Evolutionary conservation across 169 alveolate genomes (phyloP).

Genomic region (Cyclospora cayetanensis): DNA sequence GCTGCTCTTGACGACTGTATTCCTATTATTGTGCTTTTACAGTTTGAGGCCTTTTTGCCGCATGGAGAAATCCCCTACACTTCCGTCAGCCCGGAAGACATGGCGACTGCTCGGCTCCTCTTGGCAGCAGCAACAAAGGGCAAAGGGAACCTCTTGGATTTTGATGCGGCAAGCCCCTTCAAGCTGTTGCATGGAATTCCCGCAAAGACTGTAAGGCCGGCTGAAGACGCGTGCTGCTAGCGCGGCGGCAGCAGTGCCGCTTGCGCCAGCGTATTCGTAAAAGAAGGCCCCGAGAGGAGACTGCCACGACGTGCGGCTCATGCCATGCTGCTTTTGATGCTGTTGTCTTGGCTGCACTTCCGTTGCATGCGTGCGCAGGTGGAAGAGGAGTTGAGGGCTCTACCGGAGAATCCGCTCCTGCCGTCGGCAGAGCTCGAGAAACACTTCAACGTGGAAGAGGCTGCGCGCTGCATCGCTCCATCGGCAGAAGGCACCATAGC

Average conservation of each 20-base stretch:
- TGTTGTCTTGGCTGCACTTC: not conserved
- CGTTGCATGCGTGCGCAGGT: no score
- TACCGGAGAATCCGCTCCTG: conserved; percentile 61
- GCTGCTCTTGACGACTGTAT: not conserved
- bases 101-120: conserved; percentile 60
- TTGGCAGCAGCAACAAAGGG: conserved; percentile 69
- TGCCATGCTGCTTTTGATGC: not conserved
- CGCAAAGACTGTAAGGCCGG: not conserved
- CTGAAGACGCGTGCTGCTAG: not conserved
- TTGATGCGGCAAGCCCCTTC: conserved; percentile 73
- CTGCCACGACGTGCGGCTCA: no score
- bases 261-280: no score
- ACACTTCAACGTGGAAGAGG: not conserved
- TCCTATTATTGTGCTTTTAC: not conserved
- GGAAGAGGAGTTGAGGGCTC: conserved; percentile 50
- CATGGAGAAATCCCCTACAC: conserved; percentile 38
- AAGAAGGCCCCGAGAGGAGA: no score
- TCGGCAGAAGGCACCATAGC: not conserved
- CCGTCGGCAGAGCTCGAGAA: conserved; percentile 26
- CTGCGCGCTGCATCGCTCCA: not conserved
- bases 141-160: conserved; percentile 71
- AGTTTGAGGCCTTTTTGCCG: conserved; percentile 49
- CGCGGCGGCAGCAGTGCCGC: no score
- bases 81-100: conserved; percentile 9
- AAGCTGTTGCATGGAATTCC: conserved; percentile 66